Evolutionary conservation across 139 green algal genomes (phyloP).

Genomic region (Chlamydomonas sp.): DNA sequence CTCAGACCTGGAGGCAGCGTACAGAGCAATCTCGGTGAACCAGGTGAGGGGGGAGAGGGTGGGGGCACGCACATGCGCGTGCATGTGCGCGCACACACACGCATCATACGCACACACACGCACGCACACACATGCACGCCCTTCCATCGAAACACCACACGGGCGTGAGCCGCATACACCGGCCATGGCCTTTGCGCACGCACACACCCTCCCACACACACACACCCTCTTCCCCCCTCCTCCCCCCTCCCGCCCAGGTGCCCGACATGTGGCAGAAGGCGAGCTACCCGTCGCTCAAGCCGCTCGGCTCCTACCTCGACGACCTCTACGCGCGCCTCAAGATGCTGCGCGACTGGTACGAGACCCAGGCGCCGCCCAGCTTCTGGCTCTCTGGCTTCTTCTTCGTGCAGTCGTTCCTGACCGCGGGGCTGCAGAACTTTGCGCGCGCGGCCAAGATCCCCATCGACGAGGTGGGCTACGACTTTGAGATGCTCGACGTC

Average conservation of each 20-base stretch:
- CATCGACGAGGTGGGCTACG: slow-evolving; percentile 62
- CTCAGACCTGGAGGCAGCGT: slow-evolving; percentile 61
- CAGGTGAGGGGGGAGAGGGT: too few species aligned
- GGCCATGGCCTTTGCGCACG: not conserved
- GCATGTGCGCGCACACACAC: too few species aligned
- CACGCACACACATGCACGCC: too few species aligned
- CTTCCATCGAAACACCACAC: too few species aligned
- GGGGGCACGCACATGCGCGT: too few species aligned
- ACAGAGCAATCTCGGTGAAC: slow-evolving; percentile 54
- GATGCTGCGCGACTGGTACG: slow-evolving; percentile 49
- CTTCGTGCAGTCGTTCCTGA: slow-evolving; percentile 78
- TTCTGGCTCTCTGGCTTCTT: slow-evolving; percentile 82
- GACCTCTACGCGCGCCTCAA: slow-evolving; percentile 44
- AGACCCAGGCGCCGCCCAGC: slow-evolving; percentile 41
- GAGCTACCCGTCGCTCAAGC: slow-evolving; percentile 65
- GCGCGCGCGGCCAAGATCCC: slow-evolving; percentile 53
- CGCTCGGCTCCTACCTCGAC: slow-evolving; percentile 58
- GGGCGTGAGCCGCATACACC: not conserved
- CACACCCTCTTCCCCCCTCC: not conserved
- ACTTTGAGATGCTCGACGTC: slow-evolving; percentile 63
- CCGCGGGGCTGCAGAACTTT: slow-evolving; percentile 68
- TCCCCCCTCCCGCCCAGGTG: slow-evolving; percentile 32
- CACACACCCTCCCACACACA: too few species aligned
- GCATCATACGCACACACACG: too few species aligned
- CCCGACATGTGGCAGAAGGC: slow-evolving; percentile 58